A percentile compares a stretch with the other conserved stretches of the same genome.
Conservation (phyloP, 139 green algal species). For the Edaphochlamys debaryana region DNA sequence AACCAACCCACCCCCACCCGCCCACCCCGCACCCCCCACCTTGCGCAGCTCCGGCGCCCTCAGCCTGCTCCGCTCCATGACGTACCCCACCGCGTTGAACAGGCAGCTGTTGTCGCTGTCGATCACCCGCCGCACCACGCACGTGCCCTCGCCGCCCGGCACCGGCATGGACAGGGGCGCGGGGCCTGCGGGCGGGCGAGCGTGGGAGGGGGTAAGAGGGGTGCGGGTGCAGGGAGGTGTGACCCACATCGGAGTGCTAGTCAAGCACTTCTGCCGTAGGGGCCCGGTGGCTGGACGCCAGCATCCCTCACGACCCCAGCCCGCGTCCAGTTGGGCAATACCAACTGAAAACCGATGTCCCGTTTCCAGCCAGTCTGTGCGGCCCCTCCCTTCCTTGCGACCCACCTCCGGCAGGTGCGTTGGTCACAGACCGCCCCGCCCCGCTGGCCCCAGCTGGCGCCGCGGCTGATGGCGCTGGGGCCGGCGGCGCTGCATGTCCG, state of each 20-base stretch:
- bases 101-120: slow-evolving; percentile 93
- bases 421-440: background rate
- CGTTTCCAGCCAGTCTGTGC: too few species aligned
- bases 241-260: background rate
- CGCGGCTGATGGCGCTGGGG: background rate
- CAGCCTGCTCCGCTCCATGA: slow-evolving; percentile 71
- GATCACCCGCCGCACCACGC: slow-evolving; percentile 84
- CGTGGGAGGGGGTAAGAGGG: too few species aligned
- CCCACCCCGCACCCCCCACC: slow-evolving; percentile 48
- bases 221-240: background rate
- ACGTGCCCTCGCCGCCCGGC: slow-evolving; percentile 74
- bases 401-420: too few species aligned
- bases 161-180: slow-evolving; percentile 50
- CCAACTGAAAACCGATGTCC: too few species aligned
- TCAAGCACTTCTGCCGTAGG: too few species aligned
- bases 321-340: too few species aligned
- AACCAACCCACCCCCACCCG: too few species aligned
- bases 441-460: background rate
- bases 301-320: too few species aligned
- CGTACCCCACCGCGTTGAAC: slow-evolving; percentile 92
- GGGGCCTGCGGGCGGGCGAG: slow-evolving; percentile 3
- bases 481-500: background rate
- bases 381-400: too few species aligned
- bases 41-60: slow-evolving; percentile 61
- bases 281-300: too few species aligned